Percentiles rank a stretch among this genome's conserved stretches.
These are phyloP conservation scores for Irpex rosettiformis DNA, from an alignment of 1,284 basidiomycete species.

Conservation along the genomic window DNA sequence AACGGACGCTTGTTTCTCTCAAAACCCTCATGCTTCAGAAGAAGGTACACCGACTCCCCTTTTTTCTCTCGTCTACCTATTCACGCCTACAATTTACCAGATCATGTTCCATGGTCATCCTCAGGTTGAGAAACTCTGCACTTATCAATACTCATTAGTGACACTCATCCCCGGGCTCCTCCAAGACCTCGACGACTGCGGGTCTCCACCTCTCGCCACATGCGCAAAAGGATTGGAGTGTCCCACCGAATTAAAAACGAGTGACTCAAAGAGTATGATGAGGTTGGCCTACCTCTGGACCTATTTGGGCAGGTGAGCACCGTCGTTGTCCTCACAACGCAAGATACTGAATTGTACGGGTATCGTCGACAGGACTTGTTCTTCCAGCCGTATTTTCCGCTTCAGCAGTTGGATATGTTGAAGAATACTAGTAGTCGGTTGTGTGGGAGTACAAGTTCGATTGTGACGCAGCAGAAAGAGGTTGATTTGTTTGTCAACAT, in stretches of 20 bases:
- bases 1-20: constrained; percentile 89
- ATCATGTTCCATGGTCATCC: constrained; percentile 98
- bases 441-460: constrained; percentile 92
- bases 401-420: constrained; percentile 93
- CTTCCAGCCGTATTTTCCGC: constrained; percentile 96
- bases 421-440: constrained; percentile 82
- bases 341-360: neutral
- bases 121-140: constrained; percentile 94
- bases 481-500: constrained; percentile 93
- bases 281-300: constrained; percentile 88
- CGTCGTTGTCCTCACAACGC: neutral
- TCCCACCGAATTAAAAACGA: constrained; percentile 83
- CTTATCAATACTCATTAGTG: constrained; percentile 94
- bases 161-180: constrained; percentile 84
- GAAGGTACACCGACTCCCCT: constrained; percentile 45
- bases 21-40: constrained; percentile 95
- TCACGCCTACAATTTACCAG: constrained; percentile 34
- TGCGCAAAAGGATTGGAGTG: constrained; percentile 64
- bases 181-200: constrained; percentile 87
- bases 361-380: constrained; percentile 87
- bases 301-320: constrained; percentile 73
- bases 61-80: neutral
- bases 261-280: constrained; percentile 89
- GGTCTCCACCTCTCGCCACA: constrained; percentile 81
- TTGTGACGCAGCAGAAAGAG: constrained; percentile 92